Conservation (phyloP, 2,329 filamentous ascomycete genomes). For the Cytospora mali region DNA sequence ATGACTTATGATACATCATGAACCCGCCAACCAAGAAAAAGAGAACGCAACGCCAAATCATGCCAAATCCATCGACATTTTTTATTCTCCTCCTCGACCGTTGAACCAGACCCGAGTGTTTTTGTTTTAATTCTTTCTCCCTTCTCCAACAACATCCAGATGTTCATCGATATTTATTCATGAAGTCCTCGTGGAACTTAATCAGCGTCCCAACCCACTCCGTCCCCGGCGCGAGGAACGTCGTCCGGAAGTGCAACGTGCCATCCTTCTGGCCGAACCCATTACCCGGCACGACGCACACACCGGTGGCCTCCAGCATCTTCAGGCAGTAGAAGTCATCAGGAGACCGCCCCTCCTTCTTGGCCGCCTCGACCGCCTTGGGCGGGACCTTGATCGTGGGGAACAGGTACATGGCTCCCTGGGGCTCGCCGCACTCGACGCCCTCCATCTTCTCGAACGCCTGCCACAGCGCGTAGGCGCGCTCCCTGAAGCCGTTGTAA, state of each 20-base stretch:
- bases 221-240: conserved; percentile 93
- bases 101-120: conserved; percentile 7
- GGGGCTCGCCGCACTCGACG: conserved; percentile 84
- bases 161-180: conserved; percentile 71
- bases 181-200: conserved; percentile 89
- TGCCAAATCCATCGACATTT: conserved; percentile 6
- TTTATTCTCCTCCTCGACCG: background rate
- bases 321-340: conserved; percentile 96
- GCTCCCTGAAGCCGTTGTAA: conserved; percentile 73
- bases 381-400: conserved; percentile 81
- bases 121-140: background rate
- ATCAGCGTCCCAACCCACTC: conserved; percentile 88
- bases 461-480: conserved; percentile 83
- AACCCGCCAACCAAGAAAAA: conserved; percentile 1
- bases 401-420: conserved; percentile 99
- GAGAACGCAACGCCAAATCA: conserved; percentile 18
- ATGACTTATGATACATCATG: conserved; percentile 1
- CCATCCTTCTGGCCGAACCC: conserved; percentile 94
- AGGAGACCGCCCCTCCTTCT: conserved; percentile 69
- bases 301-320: conserved; percentile 88
- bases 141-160: conserved; percentile 9
- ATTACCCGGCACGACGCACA: conserved; percentile 89
- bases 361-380: conserved; percentile 77
- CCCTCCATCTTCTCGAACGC: conserved; percentile 96
- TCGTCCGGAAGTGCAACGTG: conserved; percentile 92